phyloP scores from a whole-genome alignment of 768 basidiomycete genomes.

The Leccinum subgranulosum region DNA sequence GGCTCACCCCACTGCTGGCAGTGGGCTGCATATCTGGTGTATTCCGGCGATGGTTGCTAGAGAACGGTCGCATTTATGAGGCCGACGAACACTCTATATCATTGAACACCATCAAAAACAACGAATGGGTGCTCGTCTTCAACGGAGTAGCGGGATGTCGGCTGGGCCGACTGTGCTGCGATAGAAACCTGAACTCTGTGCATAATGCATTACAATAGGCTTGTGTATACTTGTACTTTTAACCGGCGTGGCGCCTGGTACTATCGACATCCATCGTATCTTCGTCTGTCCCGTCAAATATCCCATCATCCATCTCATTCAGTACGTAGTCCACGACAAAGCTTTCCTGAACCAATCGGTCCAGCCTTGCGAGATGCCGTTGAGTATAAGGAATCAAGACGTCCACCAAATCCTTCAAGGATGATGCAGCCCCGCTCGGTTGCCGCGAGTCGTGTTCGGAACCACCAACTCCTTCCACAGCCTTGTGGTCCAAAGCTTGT shows the following conservation, averaged over 20 bases:
- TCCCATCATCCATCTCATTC: conserved; percentile 82
- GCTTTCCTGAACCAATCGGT: conserved; percentile 89
- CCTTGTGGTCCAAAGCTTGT: conserved; percentile 48
- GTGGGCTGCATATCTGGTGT: conserved; percentile 75
- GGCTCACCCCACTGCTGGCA: conserved; percentile 62
- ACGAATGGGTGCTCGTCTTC: conserved; percentile 68
- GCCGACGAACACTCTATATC: conserved; percentile 42
- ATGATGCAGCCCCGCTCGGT: conserved; percentile 21
- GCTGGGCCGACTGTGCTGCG: conserved; percentile 38
- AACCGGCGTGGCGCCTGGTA: neutral
- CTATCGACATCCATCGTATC: conserved; percentile 40
- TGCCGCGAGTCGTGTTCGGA: conserved; percentile 30
- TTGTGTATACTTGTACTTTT: conserved; percentile 19
- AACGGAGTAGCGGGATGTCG: conserved; percentile 73
- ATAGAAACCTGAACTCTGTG: neutral
- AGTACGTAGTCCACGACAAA: conserved; percentile 91
- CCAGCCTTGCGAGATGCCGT: conserved; percentile 82
- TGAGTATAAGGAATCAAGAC: conserved; percentile 93
- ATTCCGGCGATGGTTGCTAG: conserved; percentile 65
- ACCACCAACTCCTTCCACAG: conserved; percentile 11
- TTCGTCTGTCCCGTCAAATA: conserved; percentile 53
- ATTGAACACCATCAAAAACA: conserved; percentile 40
- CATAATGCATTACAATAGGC: neutral
- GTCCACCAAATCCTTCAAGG: conserved; percentile 74
- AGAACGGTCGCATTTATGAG: conserved; percentile 54